Evolutionary conservation across 441 rosid species (phyloP).

Genomic region (Syzygium malaccense): DNA sequence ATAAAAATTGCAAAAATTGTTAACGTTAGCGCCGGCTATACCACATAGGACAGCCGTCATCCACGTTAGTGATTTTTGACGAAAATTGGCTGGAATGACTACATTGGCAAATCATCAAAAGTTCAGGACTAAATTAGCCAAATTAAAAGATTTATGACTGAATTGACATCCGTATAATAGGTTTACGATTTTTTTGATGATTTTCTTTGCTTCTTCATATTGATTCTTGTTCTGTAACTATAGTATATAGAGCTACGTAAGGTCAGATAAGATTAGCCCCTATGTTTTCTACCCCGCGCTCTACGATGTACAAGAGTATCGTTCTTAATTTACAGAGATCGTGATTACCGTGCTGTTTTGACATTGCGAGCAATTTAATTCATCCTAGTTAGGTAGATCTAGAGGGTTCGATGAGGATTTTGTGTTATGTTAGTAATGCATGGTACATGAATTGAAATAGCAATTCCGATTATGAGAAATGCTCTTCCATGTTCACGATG

Average conservation of each 20-base stretch:
- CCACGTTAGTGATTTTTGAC: no score
- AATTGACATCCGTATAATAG: no score
- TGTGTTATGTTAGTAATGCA: background rate
- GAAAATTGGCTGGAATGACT: no score
- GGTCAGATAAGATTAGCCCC: slow-evolving; percentile 14
- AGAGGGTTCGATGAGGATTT: background rate
- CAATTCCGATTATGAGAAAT: background rate
- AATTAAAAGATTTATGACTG: no score
- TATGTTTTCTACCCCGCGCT: slow-evolving; percentile 28
- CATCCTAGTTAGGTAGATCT: background rate
- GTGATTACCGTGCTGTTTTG: background rate
- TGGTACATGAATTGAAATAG: background rate
- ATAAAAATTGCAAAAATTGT: no score
- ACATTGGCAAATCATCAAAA: no score
- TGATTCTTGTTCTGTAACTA: background rate
- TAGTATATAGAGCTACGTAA: background rate
- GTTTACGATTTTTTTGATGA: no score
- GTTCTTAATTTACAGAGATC: background rate
- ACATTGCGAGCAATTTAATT: background rate
- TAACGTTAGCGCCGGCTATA: no score
- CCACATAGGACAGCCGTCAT: no score
- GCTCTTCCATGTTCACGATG: background rate
- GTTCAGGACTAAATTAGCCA: no score
- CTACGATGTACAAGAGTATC: slow-evolving; percentile 5
- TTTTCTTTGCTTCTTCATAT: background rate